Percentiles rank a stretch among this genome's conserved stretches.
Conservation (phyloP, 208 protist genomes). For the Vickermania spadyakhi region DNA sequence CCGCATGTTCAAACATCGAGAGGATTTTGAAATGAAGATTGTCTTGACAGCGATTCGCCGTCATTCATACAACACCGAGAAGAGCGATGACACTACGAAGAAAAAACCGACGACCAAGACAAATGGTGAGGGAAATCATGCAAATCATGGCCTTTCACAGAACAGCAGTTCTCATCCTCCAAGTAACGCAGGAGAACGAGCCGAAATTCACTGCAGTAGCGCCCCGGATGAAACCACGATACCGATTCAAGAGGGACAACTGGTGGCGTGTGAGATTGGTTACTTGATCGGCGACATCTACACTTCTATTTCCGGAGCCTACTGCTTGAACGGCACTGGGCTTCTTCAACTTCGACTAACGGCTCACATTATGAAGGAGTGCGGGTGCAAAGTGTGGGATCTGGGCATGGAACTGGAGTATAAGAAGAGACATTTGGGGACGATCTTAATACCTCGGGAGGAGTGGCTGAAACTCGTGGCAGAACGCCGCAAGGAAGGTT, state of each 20-base stretch:
- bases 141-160: too few relatives aligned
- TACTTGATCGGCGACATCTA: conserved; percentile 83
- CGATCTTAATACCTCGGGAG: conserved; percentile 21
- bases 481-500: conserved; percentile 4
- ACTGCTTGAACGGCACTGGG: conserved; percentile 59
- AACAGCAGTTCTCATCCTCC: too few relatives aligned
- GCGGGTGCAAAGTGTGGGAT: conserved; percentile 76
- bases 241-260: conserved; percentile 43
- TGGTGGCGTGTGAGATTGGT: conserved; percentile 68
- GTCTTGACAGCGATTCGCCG: conserved; percentile 56
- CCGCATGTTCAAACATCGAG: conserved; percentile 52
- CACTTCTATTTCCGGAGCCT: conserved; percentile 68
- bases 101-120: background rate
- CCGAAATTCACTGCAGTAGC: too few relatives aligned
- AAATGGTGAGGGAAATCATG: too few relatives aligned
- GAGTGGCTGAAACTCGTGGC: conserved; percentile 36
- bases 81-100: background rate
- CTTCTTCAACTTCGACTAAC: conserved; percentile 55
- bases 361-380: conserved; percentile 25
- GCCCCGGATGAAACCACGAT: background rate
- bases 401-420: conserved; percentile 83
- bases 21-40: conserved; percentile 54
- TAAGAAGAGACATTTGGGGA: conserved; percentile 34
- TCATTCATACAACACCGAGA: conserved; percentile 18
- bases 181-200: background rate